Conservation (phyloP, 768 basidiomycete species). For the Coprinopsis sp. region DNA sequence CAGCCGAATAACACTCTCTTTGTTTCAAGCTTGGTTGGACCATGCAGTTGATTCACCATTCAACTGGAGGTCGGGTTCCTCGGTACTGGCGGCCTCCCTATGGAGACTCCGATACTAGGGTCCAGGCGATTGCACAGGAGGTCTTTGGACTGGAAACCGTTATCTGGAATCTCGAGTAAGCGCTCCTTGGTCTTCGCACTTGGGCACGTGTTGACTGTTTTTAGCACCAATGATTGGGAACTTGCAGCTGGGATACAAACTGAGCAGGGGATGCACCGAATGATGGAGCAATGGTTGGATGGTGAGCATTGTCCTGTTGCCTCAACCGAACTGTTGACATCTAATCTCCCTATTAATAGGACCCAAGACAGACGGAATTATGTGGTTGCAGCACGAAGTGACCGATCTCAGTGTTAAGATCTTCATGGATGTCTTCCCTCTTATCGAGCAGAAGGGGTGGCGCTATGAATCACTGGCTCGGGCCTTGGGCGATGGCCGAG, state of each 20-base stretch:
- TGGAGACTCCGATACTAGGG: slow-evolving; percentile 80
- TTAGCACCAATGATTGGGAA: slow-evolving; percentile 78
- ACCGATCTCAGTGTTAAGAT: slow-evolving; percentile 52
- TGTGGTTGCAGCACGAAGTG: slow-evolving; percentile 84
- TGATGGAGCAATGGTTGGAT: slow-evolving; percentile 54
- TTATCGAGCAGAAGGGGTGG: slow-evolving; percentile 71
- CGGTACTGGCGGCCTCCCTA: slow-evolving; percentile 87
- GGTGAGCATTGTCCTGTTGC: slow-evolving; percentile 26
- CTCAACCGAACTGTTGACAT: neutral
- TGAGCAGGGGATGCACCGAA: slow-evolving; percentile 37
- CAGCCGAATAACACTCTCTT: too few species aligned
- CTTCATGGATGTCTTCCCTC: slow-evolving; percentile 62
- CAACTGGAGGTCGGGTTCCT: slow-evolving; percentile 67
- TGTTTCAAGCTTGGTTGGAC: slow-evolving; percentile 79
- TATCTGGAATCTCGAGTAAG: slow-evolving; percentile 88
- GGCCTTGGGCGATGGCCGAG: slow-evolving; percentile 31
- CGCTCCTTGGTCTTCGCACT: neutral
- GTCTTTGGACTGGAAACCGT: slow-evolving; percentile 80
- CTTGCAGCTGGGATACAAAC: slow-evolving; percentile 44
- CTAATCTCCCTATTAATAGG: slow-evolving; percentile 28
- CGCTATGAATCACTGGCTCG: slow-evolving; percentile 51
- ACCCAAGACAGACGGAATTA: slow-evolving; percentile 71
- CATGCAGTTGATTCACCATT: slow-evolving; percentile 72
- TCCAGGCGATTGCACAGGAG: slow-evolving; percentile 78
- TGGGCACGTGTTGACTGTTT: slow-evolving; percentile 3